Evolutionary conservation across 495 filamentous ascomycete species (phyloP), one percentile per base, ranked within the genome.

Genomic region (Aspergillus panamensis): DNA sequence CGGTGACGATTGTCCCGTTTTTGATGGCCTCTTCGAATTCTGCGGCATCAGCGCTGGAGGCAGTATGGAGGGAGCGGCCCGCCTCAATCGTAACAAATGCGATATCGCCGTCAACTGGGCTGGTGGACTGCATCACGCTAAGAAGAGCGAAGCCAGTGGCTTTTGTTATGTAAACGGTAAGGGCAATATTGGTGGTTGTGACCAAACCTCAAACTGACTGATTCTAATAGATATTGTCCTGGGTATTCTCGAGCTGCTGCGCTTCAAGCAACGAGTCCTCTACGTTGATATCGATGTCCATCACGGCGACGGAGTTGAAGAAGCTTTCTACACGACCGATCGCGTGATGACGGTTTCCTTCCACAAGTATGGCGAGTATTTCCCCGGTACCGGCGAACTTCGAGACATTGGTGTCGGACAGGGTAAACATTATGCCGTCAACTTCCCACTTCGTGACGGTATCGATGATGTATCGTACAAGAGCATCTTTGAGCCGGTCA

Each of bases 261-360:
- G 94, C 53, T 91, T 89, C 78, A 92, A 96, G 62, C 88, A 92
- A 63, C 85, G 94, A 57, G 94, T 98, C 8, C 82, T 98, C 25
- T 98, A 98, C 72, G 89, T 98, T 61, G 94, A 98, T 69, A 97
- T 98, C 63, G 94, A 98, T 72, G 95, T 98, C 16, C 94, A 98
- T 72, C 94, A 98, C 65, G 94, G 94, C 40, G 94, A 98, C 69
- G 94, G 94, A 58, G 94, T 98, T 20, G 94, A 98, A 71, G 93
- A 97, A 67, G 94, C 94, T 7, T 98, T 98, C 65, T 96, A 95
- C 67, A 94, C 92, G 17, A 98, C 94, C 14, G 93, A 98, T 74
- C 86, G 94, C 64, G 94, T 98, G 67, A 96, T 98, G 93, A 97
- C 95, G 0, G 87, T 92, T 39, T 96, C 91, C 14, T 97, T 97